phyloP scores from a whole-genome alignment of 352 stramenopile species.

The Halophytophthora polymorphica region DNA sequence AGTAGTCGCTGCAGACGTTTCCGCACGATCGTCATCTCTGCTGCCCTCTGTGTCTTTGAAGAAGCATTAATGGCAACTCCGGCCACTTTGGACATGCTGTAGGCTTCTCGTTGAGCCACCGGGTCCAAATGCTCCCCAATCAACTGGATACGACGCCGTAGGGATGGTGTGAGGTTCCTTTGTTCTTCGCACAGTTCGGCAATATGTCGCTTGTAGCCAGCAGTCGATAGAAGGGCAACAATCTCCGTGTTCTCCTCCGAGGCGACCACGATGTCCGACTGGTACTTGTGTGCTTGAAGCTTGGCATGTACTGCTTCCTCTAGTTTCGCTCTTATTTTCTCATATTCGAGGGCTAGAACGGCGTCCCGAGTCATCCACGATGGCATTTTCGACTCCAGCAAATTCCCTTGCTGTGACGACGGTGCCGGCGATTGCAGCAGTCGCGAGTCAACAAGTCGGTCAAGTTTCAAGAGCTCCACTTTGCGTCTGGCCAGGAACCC shows the following conservation, averaged over 20 bases:
- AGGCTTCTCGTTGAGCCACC: constrained; percentile 24
- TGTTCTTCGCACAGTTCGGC: constrained; percentile 19
- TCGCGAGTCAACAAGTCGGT: constrained; percentile 46
- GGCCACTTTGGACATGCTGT: constrained; percentile 18
- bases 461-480: constrained; percentile 41
- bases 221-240: constrained; percentile 8
- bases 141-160: constrained; percentile 41
- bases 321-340: constrained; percentile 18
- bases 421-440: constrained; percentile 28
- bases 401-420: not conserved
- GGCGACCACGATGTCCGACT: not conserved
- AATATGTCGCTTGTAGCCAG: constrained; percentile 28
- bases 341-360: constrained; percentile 13
- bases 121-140: constrained; percentile 32
- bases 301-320: constrained; percentile 15
- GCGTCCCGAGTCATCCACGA: constrained; percentile 25
- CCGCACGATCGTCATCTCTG: constrained; percentile 41
- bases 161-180: constrained; percentile 18
- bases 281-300: not conserved
- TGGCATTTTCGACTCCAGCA: constrained; percentile 1
- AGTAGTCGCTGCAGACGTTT: constrained; percentile 42
- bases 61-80: constrained; percentile 16
- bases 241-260: constrained; percentile 3
- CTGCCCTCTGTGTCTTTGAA: constrained; percentile 40
- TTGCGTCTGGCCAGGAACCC: constrained; percentile 42